Base-by-base conservation (phyloP, 805 yeast species). In the Ogataea nakhonphanomensis region DNA sequence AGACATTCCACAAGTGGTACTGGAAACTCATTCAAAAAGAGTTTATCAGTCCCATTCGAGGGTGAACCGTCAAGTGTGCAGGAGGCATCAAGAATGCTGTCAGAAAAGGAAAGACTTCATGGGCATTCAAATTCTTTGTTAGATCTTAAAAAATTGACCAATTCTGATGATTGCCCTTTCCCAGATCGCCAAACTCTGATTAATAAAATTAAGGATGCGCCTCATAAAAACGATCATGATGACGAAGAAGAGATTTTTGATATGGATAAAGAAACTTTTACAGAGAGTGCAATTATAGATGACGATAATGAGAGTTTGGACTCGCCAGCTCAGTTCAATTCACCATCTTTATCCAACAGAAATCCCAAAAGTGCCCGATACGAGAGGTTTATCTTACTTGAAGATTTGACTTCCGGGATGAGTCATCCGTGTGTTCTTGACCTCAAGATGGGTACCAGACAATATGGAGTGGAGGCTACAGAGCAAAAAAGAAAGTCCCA, bases 371-470 rank as follows among this genome's bases (percentile, higher is more conserved):
- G 54, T 31, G 77, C 84, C 0, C 65, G 81, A 39, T 78, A 84
- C 28, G 95, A 86, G 63, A 70, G 95, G 46, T 93, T 89, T 58
- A 82, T 93, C 27, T 63, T 93, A 8, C 68, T 93, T 35, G 99
- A 95, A 58, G 99, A 93, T 65, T 66, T 93, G 35, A 93, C 98
- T 0, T 74, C 81, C 39, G 86, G 87, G 17, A 79, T 91, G 80
- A 68, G 64, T 23, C 76, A 75, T 48, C 97, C 99, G 0, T 90
- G 96, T 58, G 98, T 91, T 0, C 66, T 93, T 35, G 99, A 93
- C 64, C 69, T 93, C 53, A 93, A 93, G 59, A 93, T 93, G 98
- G 99, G 99, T 0, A 91, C 99, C 0, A 73, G 99, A 43, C 99
- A 93, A 63, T 93, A 93, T 55, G 99, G 99, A 8, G 83, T 91